phyloP scores from a whole-genome alignment of 495 filamentous ascomycete species.

The Aspergillus baeticus region DNA sequence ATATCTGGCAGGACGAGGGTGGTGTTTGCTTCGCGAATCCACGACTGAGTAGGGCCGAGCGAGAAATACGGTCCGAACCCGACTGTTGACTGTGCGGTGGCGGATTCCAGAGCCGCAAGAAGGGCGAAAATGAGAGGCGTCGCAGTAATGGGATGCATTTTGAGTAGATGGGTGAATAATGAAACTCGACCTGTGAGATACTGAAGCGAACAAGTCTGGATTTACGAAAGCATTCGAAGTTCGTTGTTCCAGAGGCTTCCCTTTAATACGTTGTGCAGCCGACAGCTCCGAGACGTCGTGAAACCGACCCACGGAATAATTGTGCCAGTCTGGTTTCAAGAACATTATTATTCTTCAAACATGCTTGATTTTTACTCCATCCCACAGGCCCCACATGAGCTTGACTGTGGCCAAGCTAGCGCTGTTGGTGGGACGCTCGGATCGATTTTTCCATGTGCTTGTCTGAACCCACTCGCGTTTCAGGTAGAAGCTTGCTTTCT shows the following conservation, averaged over 20 bases:
- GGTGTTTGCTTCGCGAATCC: slow-evolving; percentile 35
- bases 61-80: slow-evolving; percentile 35
- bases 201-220: too few relatives aligned
- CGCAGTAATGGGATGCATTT: neutral
- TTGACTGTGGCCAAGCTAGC: neutral
- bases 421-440: neutral
- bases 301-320: too few relatives aligned
- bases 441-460: neutral
- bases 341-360: too few relatives aligned
- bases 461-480: neutral
- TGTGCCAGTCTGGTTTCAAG: too few relatives aligned
- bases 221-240: too few relatives aligned
- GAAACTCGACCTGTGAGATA: too few relatives aligned
- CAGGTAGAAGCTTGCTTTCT: neutral
- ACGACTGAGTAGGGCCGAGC: slow-evolving; percentile 32
- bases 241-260: too few relatives aligned
- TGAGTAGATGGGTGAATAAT: too few relatives aligned
- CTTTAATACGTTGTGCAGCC: too few relatives aligned
- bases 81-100: slow-evolving; percentile 19
- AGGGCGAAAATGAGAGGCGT: neutral
- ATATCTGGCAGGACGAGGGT: slow-evolving; percentile 31
- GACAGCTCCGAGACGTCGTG: too few relatives aligned
- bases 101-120: slow-evolving; percentile 16
- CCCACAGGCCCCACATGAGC: neutral
- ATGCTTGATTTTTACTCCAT: neutral